Conservation (phyloP, 129 eudicot genomes). For the Centaurea solstitialis region DNA sequence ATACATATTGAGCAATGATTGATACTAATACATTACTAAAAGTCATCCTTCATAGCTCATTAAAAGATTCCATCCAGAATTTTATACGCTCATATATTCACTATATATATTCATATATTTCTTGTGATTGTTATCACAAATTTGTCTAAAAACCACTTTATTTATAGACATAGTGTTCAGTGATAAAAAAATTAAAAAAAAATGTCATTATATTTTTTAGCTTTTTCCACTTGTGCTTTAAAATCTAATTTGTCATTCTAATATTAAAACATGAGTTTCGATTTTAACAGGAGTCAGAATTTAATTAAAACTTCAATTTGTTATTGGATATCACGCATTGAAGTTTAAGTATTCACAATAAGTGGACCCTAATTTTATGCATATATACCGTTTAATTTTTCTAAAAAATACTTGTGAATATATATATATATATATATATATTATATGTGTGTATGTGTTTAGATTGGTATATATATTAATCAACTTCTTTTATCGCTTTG, state of each 20-base stretch:
- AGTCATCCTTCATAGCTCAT: not conserved
- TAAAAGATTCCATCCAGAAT: not conserved
- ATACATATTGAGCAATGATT: conserved; percentile 4
- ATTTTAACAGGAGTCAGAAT: not conserved
- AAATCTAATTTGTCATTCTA: not conserved
- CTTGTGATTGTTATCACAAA: not conserved
- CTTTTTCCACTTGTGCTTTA: not conserved
- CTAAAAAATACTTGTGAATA: no score
- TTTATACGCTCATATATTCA: not conserved
- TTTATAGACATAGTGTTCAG: not conserved
- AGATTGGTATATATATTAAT: no score
- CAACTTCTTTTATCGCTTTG: no score
- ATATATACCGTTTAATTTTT: not conserved
- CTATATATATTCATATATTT: not conserved
- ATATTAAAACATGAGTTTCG: not conserved
- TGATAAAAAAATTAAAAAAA: no score
- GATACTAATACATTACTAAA: not conserved
- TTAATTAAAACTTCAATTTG: not conserved
- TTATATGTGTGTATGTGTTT: no score
- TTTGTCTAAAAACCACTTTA: not conserved
- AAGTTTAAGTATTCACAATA: no score
- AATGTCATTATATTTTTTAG: not conserved
- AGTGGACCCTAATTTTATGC: not conserved
- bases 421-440: no score
- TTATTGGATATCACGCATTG: not conserved